Conservation (phyloP, 306 rosid genomes). For the Oxytropis ochrocephala region DNA sequence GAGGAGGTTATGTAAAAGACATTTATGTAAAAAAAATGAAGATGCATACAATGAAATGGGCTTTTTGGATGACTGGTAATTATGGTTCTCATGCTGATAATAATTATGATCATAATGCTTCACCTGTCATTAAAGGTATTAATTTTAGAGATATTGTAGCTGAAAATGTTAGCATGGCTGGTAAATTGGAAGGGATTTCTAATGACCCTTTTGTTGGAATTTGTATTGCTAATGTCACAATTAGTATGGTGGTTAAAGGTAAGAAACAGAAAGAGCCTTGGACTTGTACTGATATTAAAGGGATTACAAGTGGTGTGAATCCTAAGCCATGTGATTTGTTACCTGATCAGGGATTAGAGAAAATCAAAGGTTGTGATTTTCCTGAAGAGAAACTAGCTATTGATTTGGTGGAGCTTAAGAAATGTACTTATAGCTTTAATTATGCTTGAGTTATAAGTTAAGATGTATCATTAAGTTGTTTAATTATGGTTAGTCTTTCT, state of each 20-base stretch:
- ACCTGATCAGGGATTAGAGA: slow-evolving; percentile 41
- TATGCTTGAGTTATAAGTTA: slow-evolving; percentile 12
- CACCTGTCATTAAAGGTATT: slow-evolving; percentile 48
- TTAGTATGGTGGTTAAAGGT: slow-evolving; percentile 47
- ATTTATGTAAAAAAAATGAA: slow-evolving; percentile 55
- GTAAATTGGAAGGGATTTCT: slow-evolving; percentile 65
- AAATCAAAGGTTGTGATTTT: slow-evolving; percentile 48
- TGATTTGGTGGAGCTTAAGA: slow-evolving; percentile 46
- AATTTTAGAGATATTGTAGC: slow-evolving; percentile 60
- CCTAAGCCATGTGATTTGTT: slow-evolving; percentile 60
- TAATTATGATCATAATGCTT: slow-evolving; percentile 54
- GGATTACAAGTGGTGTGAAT: slow-evolving; percentile 59
- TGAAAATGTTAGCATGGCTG: slow-evolving; percentile 66
- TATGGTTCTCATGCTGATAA: slow-evolving; percentile 72
- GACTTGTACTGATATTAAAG: slow-evolving; percentile 55
- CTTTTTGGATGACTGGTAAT: slow-evolving; percentile 69
- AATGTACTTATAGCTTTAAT: slow-evolving; percentile 38
- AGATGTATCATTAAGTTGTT: slow-evolving; percentile 1
- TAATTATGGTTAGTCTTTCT: neutral
- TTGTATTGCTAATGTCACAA: slow-evolving; percentile 70
- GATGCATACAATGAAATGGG: slow-evolving; percentile 77
- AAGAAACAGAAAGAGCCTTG: slow-evolving; percentile 77
- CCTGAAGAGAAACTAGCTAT: slow-evolving; percentile 50
- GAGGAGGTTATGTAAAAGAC: slow-evolving; percentile 80
- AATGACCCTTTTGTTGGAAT: slow-evolving; percentile 59